A percentile compares a stretch with the other conserved stretches of the same genome.
These are phyloP conservation scores for Cytospora leucostoma DNA, from an alignment of 2,329 filamentous ascomycete species.

Conservation along the genomic window DNA sequence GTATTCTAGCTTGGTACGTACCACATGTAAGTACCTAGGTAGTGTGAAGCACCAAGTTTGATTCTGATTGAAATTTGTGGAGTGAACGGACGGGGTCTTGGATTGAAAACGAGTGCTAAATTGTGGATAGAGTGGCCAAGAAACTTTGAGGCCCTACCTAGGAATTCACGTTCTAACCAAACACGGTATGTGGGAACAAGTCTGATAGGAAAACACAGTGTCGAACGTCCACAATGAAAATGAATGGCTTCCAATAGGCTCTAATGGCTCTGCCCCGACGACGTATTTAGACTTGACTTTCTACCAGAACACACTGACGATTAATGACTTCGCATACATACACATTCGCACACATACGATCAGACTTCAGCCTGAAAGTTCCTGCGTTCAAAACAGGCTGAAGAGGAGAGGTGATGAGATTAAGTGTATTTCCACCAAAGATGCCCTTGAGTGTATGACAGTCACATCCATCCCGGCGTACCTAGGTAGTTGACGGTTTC, in stretches of 20 bases:
- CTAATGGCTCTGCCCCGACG: not conserved
- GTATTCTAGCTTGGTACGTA: not conserved
- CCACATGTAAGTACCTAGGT: not conserved
- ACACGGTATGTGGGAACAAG: not conserved
- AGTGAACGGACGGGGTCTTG: constrained; percentile 4
- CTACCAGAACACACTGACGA: not conserved
- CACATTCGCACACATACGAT: not conserved
- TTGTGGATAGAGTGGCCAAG: not conserved
- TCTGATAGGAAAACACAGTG: not conserved
- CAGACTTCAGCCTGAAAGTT: not conserved
- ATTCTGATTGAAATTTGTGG: constrained; percentile 7
- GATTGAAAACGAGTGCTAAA: not conserved
- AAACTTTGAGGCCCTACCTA: not conserved
- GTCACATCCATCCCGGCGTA: not conserved
- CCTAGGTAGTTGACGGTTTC: not conserved
- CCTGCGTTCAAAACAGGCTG: not conserved
- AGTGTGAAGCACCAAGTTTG: not conserved
- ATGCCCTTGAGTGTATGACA: not conserved
- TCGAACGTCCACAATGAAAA: not conserved
- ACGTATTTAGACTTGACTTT: not conserved
- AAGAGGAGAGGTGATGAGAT: not conserved
- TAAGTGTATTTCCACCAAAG: not conserved
- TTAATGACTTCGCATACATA: not conserved
- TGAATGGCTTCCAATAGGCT: not conserved
- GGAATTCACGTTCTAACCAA: not conserved